Percentiles rank a stretch among this genome's conserved stretches.
phyloP scores from a whole-genome alignment of 2,329 filamentous ascomycete genomes.

The Alternaria consortialis region DNA sequence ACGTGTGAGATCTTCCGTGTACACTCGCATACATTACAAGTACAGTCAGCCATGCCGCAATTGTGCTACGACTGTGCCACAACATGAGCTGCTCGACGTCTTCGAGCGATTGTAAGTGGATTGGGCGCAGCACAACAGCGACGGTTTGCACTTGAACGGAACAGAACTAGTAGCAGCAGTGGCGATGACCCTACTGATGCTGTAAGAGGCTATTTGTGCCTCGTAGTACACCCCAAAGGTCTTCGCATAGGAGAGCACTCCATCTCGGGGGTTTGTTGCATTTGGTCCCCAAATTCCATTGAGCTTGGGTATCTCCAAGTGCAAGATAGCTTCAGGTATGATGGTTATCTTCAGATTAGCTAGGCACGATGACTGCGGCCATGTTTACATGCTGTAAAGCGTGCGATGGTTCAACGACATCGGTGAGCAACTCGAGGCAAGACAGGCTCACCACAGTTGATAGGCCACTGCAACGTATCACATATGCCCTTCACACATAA shows the following conservation, averaged over 20 bases:
- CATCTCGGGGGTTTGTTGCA: neutral
- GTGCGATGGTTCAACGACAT: slow-evolving; percentile 7
- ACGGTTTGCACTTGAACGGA: neutral
- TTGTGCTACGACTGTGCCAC: neutral
- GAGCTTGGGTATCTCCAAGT: neutral
- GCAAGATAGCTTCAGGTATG: slow-evolving; percentile 1
- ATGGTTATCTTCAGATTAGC: neutral
- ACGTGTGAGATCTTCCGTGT: neutral
- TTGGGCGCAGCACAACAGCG: slow-evolving; percentile 14
- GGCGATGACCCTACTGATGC: neutral
- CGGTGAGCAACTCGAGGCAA: slow-evolving; percentile 13
- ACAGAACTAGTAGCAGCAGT: neutral
- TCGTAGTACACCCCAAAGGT: neutral
- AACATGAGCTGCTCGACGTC: slow-evolving; percentile 7
- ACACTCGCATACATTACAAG: neutral
- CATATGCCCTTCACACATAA: neutral
- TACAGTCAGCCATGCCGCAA: slow-evolving; percentile 14
- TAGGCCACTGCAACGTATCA: slow-evolving; percentile 18
- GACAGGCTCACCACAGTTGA: slow-evolving; percentile 13
- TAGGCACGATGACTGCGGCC: neutral
- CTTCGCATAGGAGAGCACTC: neutral
- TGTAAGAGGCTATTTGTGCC: neutral
- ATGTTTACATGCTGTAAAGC: slow-evolving; percentile 16
- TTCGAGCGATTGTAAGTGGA: slow-evolving; percentile 9
- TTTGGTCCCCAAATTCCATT: neutral